A percentile compares a stretch with the other conserved stretches of the same genome.
These are phyloP conservation scores for Geotrichum europaeum DNA, from an alignment of 1,139 yeast species.

Conservation along the genomic window DNA sequence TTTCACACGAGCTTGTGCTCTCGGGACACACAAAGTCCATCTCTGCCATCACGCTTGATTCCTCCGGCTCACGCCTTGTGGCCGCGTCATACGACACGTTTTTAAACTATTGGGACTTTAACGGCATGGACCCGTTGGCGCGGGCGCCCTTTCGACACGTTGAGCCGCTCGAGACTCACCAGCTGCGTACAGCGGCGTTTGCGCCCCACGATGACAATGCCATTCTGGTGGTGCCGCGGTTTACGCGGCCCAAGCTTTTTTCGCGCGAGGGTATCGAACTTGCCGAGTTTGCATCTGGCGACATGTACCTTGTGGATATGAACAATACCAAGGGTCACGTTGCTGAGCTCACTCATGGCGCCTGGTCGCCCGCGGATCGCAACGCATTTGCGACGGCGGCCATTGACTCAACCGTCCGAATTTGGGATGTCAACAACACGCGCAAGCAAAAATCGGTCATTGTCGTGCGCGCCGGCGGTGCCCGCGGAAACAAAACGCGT, in stretches of 20 bases:
- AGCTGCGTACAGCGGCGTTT: conserved; percentile 26
- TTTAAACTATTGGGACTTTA: conserved; percentile 35
- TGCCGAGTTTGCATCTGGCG: conserved; percentile 33
- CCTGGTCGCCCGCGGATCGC: conserved; percentile 31
- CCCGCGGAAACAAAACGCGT: conserved; percentile 24
- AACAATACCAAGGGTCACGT: conserved; percentile 37
- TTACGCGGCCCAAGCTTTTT: conserved; percentile 27
- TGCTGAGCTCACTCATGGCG: conserved; percentile 32
- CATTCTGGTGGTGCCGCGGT: conserved; percentile 29
- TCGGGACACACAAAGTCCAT: conserved; percentile 29
- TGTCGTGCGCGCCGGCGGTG: conserved; percentile 27
- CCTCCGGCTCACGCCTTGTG: conserved; percentile 31
- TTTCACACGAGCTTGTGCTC: conserved; percentile 32
- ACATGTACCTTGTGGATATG: conserved; percentile 37
- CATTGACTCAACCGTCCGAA: conserved; percentile 34
- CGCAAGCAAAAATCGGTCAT: conserved; percentile 31
- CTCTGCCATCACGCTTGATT: conserved; percentile 30
- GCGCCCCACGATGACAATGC: conserved; percentile 25
- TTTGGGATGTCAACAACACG: conserved; percentile 33
- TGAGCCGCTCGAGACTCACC: conserved; percentile 33
- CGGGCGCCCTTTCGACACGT: conserved; percentile 29
- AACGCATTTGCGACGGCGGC: conserved; percentile 31
- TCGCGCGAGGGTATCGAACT: conserved; percentile 29
- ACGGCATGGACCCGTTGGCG: conserved; percentile 31
- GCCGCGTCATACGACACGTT: conserved; percentile 31